Percentiles rank a stretch among this genome's conserved stretches.
Conservation (phyloP, 2,329 filamentous ascomycete genomes). For the Elsinoe australis region DNA sequence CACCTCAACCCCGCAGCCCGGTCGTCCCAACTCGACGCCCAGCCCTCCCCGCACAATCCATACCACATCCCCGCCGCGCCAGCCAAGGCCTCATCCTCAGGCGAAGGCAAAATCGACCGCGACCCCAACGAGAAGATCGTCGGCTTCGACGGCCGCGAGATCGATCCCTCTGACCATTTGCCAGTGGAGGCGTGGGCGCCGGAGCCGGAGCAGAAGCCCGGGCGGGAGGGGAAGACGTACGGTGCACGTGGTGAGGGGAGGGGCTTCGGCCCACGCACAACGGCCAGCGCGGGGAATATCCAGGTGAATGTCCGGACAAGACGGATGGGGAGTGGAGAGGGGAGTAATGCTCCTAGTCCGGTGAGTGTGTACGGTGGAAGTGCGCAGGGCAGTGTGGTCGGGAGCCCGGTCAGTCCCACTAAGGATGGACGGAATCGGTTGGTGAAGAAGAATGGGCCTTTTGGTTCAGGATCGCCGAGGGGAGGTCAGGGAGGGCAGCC, state of each 20-base stretch:
- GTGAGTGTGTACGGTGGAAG: slow-evolving; percentile 23
- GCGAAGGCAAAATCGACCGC: slow-evolving; percentile 24
- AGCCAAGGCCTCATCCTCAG: slow-evolving; percentile 24
- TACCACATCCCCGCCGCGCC: slow-evolving; percentile 22
- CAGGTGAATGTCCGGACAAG: slow-evolving; percentile 30
- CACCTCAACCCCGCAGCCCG: slow-evolving; percentile 53
- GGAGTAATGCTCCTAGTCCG: slow-evolving; percentile 27
- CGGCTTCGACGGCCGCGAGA: slow-evolving; percentile 64
- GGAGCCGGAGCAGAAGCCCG: slow-evolving; percentile 61
- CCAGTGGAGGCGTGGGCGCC: slow-evolving; percentile 71
- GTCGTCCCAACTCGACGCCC: slow-evolving; percentile 17
- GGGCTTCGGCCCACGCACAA: slow-evolving; percentile 28
- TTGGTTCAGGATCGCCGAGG: slow-evolving; percentile 16
- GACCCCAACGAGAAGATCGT: slow-evolving; percentile 58
- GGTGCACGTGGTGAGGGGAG: slow-evolving; percentile 27
- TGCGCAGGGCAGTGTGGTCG: slow-evolving; percentile 18
- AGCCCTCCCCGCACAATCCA: slow-evolving; percentile 22
- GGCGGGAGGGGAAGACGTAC: slow-evolving; percentile 31
- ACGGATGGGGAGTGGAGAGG: slow-evolving; percentile 9
- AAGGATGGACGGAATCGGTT: slow-evolving; percentile 50
- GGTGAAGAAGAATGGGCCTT: slow-evolving; percentile 50
- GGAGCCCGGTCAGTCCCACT: slow-evolving; percentile 21
- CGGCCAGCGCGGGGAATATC: slow-evolving; percentile 22
- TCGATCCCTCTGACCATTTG: slow-evolving; percentile 74
- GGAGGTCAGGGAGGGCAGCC: too few species aligned